Conservation (phyloP, 257 asterid genomes). For the Eucommia ulmoides region DNA sequence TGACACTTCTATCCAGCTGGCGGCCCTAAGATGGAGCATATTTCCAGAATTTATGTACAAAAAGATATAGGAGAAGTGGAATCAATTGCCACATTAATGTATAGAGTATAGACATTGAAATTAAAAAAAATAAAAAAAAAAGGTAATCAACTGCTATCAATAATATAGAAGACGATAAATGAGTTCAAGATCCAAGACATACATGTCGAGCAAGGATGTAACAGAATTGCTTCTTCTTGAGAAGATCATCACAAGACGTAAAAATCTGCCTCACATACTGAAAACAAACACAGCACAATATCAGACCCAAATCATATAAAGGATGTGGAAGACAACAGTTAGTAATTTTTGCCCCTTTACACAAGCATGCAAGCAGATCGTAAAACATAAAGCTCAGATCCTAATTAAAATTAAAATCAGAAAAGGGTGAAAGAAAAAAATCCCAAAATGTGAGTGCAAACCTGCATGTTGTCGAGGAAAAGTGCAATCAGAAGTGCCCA, state of each 20-base stretch:
- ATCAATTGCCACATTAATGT: too few relatives aligned
- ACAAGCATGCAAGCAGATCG: too few relatives aligned
- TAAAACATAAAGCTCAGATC: too few relatives aligned
- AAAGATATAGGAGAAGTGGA: too few relatives aligned
- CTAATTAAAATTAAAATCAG: too few relatives aligned
- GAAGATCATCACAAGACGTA: slow-evolving; percentile 38
- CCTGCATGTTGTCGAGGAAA: slow-evolving; percentile 73
- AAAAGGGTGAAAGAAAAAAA: too few relatives aligned
- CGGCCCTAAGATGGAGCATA: too few relatives aligned
- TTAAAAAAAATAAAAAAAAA: too few relatives aligned
- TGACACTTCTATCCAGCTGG: too few relatives aligned
- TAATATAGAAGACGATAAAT: not conserved
- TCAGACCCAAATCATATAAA: slow-evolving; percentile 4
- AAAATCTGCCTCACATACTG: slow-evolving; percentile 79
- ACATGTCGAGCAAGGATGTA: slow-evolving; percentile 90
- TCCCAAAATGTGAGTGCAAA: slow-evolving; percentile 22
- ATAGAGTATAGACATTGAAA: too few relatives aligned
- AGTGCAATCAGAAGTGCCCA: slow-evolving; percentile 79
- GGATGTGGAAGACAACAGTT: not conserved
- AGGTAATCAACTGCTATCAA: too few relatives aligned
- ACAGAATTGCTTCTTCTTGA: slow-evolving; percentile 63
- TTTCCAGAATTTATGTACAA: too few relatives aligned
- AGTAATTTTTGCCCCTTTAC: not conserved
- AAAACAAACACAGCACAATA: slow-evolving; percentile 14
- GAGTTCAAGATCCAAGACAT: slow-evolving; percentile 15